These are phyloP conservation scores for Neotropicomus parvogracilis DNA, from an alignment of 1,284 basidiomycete genomes.

Conservation along the genomic window DNA sequence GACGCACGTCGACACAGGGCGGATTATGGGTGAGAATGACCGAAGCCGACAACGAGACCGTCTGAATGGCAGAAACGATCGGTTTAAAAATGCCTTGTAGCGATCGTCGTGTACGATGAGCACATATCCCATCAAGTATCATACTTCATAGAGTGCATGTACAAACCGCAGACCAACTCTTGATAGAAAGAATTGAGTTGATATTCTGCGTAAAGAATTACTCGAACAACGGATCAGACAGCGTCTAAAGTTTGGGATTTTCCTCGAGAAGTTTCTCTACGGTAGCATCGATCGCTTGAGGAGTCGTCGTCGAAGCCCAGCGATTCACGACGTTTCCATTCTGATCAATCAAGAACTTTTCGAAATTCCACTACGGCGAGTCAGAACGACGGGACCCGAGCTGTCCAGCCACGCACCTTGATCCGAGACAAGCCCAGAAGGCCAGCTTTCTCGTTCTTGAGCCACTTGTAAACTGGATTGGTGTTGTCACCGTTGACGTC, in stretches of 20 bases:
- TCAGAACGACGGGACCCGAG: background rate
- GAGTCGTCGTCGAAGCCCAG: slow-evolving; percentile 78
- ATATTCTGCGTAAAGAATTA: too few relatives aligned
- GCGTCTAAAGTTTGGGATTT: slow-evolving; percentile 12
- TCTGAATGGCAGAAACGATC: background rate
- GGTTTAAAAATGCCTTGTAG: background rate
- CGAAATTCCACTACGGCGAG: slow-evolving; percentile 68
- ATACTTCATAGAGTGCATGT: background rate
- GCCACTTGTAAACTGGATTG: slow-evolving; percentile 82
- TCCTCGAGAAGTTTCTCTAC: slow-evolving; percentile 55
- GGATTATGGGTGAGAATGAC: slow-evolving; percentile 30
- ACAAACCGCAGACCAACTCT: background rate
- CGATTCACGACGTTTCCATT: slow-evolving; percentile 73
- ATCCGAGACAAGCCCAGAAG: slow-evolving; percentile 71
- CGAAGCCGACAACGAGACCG: slow-evolving; percentile 15
- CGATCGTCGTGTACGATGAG: too few relatives aligned
- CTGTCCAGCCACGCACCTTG: slow-evolving; percentile 49
- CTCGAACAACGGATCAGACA: too few relatives aligned
- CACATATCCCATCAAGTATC: too few relatives aligned
- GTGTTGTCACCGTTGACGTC: slow-evolving; percentile 83
- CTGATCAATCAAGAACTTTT: slow-evolving; percentile 70
- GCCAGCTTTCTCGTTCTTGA: slow-evolving; percentile 78
- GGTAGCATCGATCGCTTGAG: slow-evolving; percentile 60
- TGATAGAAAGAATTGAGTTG: too few relatives aligned
- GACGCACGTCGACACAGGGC: slow-evolving; percentile 14